Base-by-base conservation (phyloP, 495 filamentous ascomycete species). In the Gamarada debralockiae region DNA sequence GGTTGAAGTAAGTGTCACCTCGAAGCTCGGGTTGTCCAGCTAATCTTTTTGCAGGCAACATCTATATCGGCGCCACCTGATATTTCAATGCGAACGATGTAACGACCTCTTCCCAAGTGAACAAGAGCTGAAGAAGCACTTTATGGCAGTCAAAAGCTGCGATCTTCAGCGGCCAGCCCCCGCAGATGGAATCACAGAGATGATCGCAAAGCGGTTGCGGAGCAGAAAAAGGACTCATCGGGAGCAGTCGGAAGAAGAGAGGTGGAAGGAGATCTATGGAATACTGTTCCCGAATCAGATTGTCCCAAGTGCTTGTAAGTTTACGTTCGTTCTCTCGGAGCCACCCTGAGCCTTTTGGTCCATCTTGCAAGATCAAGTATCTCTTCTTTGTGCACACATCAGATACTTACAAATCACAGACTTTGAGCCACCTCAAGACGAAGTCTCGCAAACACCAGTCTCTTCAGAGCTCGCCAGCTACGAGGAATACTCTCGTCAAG, bases 11-110 rank as follows among this genome's bases (percentile, higher is more conserved):
- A 8, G 42, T 42, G 5, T 21, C 18, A 18, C 13, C 20, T 37
- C 4, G 15, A 34, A 1, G 6, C 12, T 15, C 14, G 36, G 17
- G 6, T 50, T 23, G 13, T 3, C 3, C 9, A 23, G 2, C 15
- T 18, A 22, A 4, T 52, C 18, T 2, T n/a, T n/a, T n/a, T n/a
- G n/a, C 14, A 58, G 56, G 39, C 39, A 12, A 17, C 56, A 59
- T 51, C 25, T 59, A 1, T 59, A 59, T 36, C 21, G 15, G 1
- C 33, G 50, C n/a, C 56, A 59, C 38, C 15, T 12, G n/a, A 50
- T 50, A 14, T n/a, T 49, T 29, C 56, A 59, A 47, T 59, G 56
- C 34, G 7, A 21, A 31, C 37, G 56, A 40, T 59, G 56, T 38
- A 54, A 54, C 36, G 17, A 23, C 3, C 0, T 50, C 10, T 59